Conservation (phyloP, 805 yeast species). For the Candida nitratophila region DNA sequence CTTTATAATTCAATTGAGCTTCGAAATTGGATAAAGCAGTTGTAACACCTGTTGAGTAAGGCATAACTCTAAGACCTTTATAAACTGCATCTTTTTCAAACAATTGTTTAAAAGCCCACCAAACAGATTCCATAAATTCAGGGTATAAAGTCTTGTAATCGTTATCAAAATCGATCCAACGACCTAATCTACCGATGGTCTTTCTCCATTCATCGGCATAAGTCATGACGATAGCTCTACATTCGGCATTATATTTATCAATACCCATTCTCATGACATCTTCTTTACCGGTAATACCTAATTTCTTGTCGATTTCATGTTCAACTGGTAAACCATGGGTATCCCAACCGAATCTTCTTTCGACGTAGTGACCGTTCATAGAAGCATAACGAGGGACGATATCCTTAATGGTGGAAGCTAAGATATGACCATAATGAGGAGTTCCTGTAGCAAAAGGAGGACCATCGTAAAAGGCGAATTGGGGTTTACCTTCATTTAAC, state of each 20-base stretch:
- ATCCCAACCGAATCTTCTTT: slow-evolving; percentile 99
- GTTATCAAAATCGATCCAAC: slow-evolving; percentile 99
- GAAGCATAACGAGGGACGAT: slow-evolving; percentile 96
- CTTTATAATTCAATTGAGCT: slow-evolving; percentile 97
- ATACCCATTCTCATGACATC: slow-evolving; percentile 94
- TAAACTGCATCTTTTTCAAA: slow-evolving; percentile 83
- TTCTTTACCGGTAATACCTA: slow-evolving; percentile 86
- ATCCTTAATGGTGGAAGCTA: slow-evolving; percentile 96
- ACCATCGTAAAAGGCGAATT: slow-evolving; percentile 93
- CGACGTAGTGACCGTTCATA: slow-evolving; percentile 94
- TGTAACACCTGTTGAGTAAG: slow-evolving; percentile 95
- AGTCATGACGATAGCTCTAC: slow-evolving; percentile 96
- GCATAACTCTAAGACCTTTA: slow-evolving; percentile 97
- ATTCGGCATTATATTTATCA: slow-evolving; percentile 87
- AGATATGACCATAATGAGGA: slow-evolving; percentile 96
- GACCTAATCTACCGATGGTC: slow-evolving; percentile 89
- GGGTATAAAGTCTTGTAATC: slow-evolving; percentile 97
- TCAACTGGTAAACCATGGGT: slow-evolving; percentile 99
- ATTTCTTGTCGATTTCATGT: slow-evolving; percentile 96
- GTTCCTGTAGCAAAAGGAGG: slow-evolving; percentile 99
- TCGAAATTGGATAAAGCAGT: slow-evolving; percentile 96
- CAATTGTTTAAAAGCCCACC: slow-evolving; percentile 97
- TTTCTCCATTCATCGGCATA: slow-evolving; percentile 93
- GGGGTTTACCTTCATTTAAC: slow-evolving; percentile 77
- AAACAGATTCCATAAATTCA: slow-evolving; percentile 92